A percentile compares a stretch with the other conserved stretches of the same genome.
phyloP scores from a whole-genome alignment of 1,284 basidiomycete genomes.

The Malassezia sp. region DNA sequence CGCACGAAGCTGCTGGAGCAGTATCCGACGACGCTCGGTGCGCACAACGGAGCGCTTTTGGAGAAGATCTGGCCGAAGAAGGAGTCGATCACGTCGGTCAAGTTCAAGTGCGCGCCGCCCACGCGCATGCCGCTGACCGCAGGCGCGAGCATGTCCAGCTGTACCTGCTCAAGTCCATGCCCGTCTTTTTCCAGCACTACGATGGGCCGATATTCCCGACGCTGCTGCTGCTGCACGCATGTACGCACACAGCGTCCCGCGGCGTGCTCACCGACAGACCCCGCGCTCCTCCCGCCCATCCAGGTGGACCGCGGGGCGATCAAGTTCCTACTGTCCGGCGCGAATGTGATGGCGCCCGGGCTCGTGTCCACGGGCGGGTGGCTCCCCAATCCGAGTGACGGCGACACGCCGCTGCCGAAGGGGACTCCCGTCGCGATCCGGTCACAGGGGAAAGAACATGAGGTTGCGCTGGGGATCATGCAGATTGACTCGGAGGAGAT shows the following conservation, averaged over 20 bases:
- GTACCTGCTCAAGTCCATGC: constrained; percentile 71
- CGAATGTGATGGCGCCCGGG: constrained; percentile 59
- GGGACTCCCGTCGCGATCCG: constrained; percentile 71
- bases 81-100: constrained; percentile 78
- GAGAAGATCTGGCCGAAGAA: constrained; percentile 98
- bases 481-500: constrained; percentile 81
- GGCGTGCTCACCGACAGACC: constrained; percentile 50
- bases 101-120: constrained; percentile 60
- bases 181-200: constrained; percentile 92
- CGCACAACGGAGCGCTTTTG: constrained; percentile 55
- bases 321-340: constrained; percentile 76
- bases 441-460: constrained; percentile 91
- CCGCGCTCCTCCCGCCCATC: constrained; percentile 73
- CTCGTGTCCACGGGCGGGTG: constrained; percentile 80
- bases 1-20: constrained; percentile 68
- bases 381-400: constrained; percentile 57
- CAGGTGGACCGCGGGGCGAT: constrained; percentile 93
- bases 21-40: constrained; percentile 54
- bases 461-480: constrained; percentile 74
- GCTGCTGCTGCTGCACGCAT: constrained; percentile 76
- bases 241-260: too few species aligned
- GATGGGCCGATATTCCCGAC: constrained; percentile 87
- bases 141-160: constrained; percentile 93
- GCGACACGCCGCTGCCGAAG: constrained; percentile 58
- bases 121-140: constrained; percentile 17